phyloP scores from a whole-genome alignment of 1,284 basidiomycete genomes.

The Sanghuangporus baumii region DNA sequence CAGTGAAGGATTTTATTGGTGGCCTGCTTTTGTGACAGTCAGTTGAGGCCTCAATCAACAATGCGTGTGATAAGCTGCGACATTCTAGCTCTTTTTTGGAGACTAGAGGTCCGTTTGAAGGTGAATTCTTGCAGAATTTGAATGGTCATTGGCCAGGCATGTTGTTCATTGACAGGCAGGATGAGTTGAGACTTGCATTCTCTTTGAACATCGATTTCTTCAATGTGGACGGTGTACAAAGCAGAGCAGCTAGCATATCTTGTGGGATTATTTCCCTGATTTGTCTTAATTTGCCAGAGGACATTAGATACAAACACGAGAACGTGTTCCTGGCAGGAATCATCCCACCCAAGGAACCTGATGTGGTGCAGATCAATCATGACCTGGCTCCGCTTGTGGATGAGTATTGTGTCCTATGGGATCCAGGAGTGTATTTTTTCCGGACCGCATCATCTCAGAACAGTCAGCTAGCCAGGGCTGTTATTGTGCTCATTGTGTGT shows the following conservation, averaged over 20 bases:
- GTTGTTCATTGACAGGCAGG: too few species aligned
- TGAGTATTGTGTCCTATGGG: conserved; percentile 27
- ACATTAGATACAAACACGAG: conserved; percentile 24
- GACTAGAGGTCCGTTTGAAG: too few species aligned
- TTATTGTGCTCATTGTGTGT: background rate
- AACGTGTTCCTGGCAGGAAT: conserved; percentile 25
- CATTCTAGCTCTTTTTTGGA: too few species aligned
- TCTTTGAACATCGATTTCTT: conserved; percentile 33
- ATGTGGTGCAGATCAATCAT: conserved; percentile 25
- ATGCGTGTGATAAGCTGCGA: too few species aligned
- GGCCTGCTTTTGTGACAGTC: too few species aligned
- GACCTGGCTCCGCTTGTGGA: conserved; percentile 27
- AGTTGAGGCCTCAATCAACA: too few species aligned
- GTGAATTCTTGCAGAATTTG: too few species aligned
- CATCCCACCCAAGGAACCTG: conserved; percentile 26
- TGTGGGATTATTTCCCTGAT: conserved; percentile 30
- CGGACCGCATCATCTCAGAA: conserved; percentile 21
- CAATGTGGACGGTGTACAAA: conserved; percentile 31
- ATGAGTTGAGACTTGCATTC: conserved; percentile 18
- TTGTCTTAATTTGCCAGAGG: conserved; percentile 27
- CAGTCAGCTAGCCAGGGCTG: background rate
- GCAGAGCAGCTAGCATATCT: conserved; percentile 27
- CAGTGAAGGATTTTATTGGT: too few species aligned
- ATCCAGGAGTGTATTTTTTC: conserved; percentile 25
- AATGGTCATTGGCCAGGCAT: too few species aligned